Percentiles rank a stretch among this genome's conserved stretches.
Evolutionary conservation across 2,329 filamentous ascomycete species (phyloP).

Genomic region (Mycogone perniciosa): DNA sequence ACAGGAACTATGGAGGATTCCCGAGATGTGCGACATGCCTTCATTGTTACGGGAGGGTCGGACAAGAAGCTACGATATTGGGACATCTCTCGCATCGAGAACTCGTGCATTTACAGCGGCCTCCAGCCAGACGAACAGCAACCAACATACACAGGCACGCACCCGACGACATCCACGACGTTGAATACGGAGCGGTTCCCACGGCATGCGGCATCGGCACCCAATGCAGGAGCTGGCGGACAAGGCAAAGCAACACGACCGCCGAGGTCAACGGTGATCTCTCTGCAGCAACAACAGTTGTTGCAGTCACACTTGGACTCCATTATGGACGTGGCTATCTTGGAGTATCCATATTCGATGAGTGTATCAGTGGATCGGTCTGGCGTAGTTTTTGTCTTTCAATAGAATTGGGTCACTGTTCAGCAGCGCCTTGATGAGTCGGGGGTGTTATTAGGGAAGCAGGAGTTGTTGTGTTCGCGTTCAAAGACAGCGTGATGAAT

Average conservation of each 20-base stretch:
- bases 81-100: conserved; percentile 75
- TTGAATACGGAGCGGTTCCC: conserved; percentile 60
- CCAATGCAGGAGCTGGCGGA: conserved; percentile 22
- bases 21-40: conserved; percentile 69
- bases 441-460: neutral
- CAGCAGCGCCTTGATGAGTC: neutral
- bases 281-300: conserved; percentile 78
- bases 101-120: conserved; percentile 75
- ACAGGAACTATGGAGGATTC: conserved; percentile 65
- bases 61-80: conserved; percentile 92
- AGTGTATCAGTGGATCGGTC: conserved; percentile 83
- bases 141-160: conserved; percentile 63
- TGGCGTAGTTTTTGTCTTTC: conserved; percentile 81
- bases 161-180: conserved; percentile 56
- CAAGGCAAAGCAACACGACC: conserved; percentile 38
- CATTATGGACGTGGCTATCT: conserved; percentile 78
- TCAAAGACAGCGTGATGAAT: neutral
- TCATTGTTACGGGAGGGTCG: conserved; percentile 79
- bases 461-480: neutral
- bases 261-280: conserved; percentile 76
- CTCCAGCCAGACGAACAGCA: conserved; percentile 62
- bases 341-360: conserved; percentile 90
- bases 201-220: conserved; percentile 28
- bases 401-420: conserved; percentile 26
- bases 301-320: conserved; percentile 82